phyloP scores from a whole-genome alignment of 352 stramenopile species.

The Pythium plurisporium region DNA sequence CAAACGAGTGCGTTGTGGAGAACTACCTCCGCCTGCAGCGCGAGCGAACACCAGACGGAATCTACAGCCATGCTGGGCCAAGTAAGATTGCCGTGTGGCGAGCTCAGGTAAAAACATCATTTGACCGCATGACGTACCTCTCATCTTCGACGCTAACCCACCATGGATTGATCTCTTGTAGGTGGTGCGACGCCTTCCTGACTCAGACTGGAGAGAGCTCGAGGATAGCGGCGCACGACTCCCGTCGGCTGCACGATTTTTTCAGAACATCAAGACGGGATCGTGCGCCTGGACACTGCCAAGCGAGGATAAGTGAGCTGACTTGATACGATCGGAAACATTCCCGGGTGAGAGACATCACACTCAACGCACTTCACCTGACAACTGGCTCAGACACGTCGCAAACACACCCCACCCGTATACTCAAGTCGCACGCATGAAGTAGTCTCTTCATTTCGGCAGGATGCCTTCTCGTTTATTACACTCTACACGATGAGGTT shows the following conservation, averaged over 20 bases:
- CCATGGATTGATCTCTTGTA: too few relatives aligned
- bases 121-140: too few relatives aligned
- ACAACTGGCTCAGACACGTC: too few relatives aligned
- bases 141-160: too few relatives aligned
- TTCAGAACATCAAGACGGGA: constrained; percentile 33
- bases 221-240: constrained; percentile 29
- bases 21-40: constrained; percentile 58
- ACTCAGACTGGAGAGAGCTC: constrained; percentile 39
- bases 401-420: too few relatives aligned
- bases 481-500: constrained; percentile 7
- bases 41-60: constrained; percentile 41
- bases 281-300: constrained; percentile 32
- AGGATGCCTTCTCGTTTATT: constrained; percentile 7
- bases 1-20: constrained; percentile 44
- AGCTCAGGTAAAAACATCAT: constrained; percentile 22
- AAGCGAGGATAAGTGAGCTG: neutral
- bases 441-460: neutral
- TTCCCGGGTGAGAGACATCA: too few relatives aligned
- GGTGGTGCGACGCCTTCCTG: constrained; percentile 16
- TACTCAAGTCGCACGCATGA: too few relatives aligned
- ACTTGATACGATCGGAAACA: too few relatives aligned
- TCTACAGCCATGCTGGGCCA: constrained; percentile 48
- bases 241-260: constrained; percentile 36
- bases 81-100: constrained; percentile 40
- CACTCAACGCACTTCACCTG: too few relatives aligned